Conservation (phyloP, 2,329 filamentous ascomycete species). For the Aschersonia sp. region DNA sequence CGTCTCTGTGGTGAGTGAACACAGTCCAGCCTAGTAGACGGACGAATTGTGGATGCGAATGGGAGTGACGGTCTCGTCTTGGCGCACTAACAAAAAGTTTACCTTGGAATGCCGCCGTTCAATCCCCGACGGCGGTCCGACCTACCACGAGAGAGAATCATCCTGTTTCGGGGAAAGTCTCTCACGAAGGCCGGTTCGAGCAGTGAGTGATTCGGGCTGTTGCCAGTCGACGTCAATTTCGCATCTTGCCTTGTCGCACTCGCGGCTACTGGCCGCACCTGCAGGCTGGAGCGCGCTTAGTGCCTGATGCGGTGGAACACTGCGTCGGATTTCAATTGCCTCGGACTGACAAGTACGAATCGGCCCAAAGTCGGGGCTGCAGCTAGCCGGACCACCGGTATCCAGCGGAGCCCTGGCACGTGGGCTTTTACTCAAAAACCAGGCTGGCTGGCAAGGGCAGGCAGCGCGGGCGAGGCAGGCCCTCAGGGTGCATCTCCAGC, state of each 20-base stretch:
- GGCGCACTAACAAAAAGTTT: not conserved
- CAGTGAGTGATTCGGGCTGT: too few species aligned
- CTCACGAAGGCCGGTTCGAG: too few species aligned
- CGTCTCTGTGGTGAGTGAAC: too few species aligned
- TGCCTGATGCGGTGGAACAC: not conserved
- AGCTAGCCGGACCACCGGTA: not conserved
- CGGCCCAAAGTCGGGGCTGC: not conserved
- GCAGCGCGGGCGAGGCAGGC: not conserved
- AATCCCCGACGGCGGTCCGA: not conserved
- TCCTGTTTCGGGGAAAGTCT: too few species aligned
- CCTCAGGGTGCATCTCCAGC: not conserved
- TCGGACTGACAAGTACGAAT: not conserved
- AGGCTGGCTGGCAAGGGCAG: not conserved
- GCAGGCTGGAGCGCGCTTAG: too few species aligned
- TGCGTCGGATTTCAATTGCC: not conserved
- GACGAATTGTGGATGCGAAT: constrained; percentile 1
- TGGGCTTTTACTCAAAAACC: not conserved
- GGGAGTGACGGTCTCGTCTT: not conserved
- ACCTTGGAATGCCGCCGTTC: not conserved
- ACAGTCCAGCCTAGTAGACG: not conserved
- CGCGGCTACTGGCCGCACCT: too few species aligned
- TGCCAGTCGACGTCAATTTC: too few species aligned
- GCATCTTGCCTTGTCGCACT: too few species aligned
- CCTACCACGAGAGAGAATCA: not conserved
- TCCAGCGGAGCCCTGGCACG: not conserved